Percentiles rank a stretch among this genome's conserved stretches.
These are phyloP conservation scores for Blastobotrys arbuscula DNA, from an alignment of 1,139 yeast genomes.

Conservation along the genomic window DNA sequence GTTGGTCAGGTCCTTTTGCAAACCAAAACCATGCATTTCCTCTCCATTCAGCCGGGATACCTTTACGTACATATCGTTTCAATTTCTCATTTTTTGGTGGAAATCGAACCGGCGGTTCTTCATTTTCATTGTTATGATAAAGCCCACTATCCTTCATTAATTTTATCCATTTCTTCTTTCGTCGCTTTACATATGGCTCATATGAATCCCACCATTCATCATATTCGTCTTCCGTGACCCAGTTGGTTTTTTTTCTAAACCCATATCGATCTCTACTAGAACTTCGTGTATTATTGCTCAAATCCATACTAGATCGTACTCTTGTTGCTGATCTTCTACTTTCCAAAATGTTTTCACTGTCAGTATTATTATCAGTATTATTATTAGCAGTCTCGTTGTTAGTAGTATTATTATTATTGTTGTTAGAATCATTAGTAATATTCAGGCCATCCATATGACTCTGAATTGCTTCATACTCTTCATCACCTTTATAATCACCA, in stretches of 20 bases:
- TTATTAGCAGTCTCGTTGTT: not conserved
- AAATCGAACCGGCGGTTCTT: constrained; percentile 43
- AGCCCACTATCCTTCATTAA: constrained; percentile 67
- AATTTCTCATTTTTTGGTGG: constrained; percentile 81
- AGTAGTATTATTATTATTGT: not conserved
- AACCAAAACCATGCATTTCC: constrained; percentile 96
- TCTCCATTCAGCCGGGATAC: constrained; percentile 96
- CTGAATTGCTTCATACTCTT: not conserved
- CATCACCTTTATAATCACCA: not conserved
- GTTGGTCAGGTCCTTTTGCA: constrained; percentile 80
- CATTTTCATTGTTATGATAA: constrained; percentile 26
- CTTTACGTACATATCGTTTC: constrained; percentile 77
- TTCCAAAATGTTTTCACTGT: constrained; percentile 3
- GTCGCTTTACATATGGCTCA: constrained; percentile 52
- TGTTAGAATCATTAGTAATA: not conserved
- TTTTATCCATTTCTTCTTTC: constrained; percentile 71
- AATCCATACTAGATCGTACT: constrained; percentile 14
- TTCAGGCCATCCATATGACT: not conserved
- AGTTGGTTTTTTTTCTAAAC: constrained; percentile 59
- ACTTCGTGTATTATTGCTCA: constrained; percentile 4
- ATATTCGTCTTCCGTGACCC: constrained; percentile 51
- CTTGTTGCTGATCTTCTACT: constrained; percentile 12
- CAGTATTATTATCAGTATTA: not conserved
- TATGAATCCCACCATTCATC: constrained; percentile 71
- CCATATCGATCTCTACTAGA: constrained; percentile 70